Percentiles rank a stretch among this genome's conserved stretches.
phyloP scores from a whole-genome alignment of 371 early-diverging fungal species.

The Rhizopus delemar region DNA sequence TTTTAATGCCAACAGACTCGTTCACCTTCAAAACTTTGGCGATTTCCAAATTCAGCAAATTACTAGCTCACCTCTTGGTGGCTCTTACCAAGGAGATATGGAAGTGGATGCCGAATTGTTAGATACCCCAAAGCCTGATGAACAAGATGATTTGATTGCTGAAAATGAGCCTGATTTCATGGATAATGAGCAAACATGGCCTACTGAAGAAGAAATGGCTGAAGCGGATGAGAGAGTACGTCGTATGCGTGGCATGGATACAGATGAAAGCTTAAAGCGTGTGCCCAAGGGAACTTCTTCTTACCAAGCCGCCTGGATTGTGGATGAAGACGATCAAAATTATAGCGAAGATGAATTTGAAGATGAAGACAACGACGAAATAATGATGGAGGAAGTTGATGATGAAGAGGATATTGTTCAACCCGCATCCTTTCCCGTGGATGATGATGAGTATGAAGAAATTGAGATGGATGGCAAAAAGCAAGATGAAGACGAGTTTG shows the following conservation, averaged over 20 bases:
- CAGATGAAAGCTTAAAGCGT: constrained; percentile 44
- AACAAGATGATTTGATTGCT: constrained; percentile 71
- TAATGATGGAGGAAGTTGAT: constrained; percentile 40
- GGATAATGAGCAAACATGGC: constrained; percentile 97
- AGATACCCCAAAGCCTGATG: constrained; percentile 64
- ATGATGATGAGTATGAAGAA: constrained; percentile 73
- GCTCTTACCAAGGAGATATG: constrained; percentile 33
- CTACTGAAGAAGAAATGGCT: constrained; percentile 90
- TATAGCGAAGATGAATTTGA: constrained; percentile 68
- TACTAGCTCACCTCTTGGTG: constrained; percentile 29
- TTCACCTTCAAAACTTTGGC: constrained; percentile 89
- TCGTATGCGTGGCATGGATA: constrained; percentile 30
- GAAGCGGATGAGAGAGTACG: constrained; percentile 70
- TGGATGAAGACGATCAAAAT: constrained; percentile 73
- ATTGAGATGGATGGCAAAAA: constrained; percentile 62
- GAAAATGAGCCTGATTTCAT: constrained; percentile 89
- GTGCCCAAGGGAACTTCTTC: constrained; percentile 95
- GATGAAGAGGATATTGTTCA: constrained; percentile 31
- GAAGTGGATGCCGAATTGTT: constrained; percentile 54
- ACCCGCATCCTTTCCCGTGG: constrained; percentile 29
- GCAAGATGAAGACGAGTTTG: constrained; percentile 45
- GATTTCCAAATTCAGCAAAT: constrained; percentile 84
- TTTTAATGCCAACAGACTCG: constrained; percentile 84
- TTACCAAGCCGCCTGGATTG: constrained; percentile 97
- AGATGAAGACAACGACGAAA: constrained; percentile 47